A percentile compares a stretch with the other conserved stretches of the same genome.
These are phyloP conservation scores for Prunus mira DNA, from an alignment of 306 rosid genomes.

Conservation along the genomic window DNA sequence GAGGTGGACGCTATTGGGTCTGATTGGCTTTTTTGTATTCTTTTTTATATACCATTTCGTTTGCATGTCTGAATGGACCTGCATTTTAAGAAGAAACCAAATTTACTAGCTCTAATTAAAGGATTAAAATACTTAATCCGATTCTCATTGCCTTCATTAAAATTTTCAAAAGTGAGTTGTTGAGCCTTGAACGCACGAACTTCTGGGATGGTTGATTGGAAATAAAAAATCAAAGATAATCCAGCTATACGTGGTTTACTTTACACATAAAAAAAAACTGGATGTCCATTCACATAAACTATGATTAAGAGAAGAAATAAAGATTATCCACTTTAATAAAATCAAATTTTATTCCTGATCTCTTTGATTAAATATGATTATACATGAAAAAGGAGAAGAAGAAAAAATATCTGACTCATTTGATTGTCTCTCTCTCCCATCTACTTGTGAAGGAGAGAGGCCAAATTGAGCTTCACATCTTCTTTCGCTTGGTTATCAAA, in stretches of 20 bases:
- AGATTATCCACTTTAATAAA: background rate
- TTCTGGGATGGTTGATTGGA: background rate
- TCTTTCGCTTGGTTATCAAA: slow-evolving; percentile 87
- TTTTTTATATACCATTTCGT: background rate
- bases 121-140: background rate
- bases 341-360: background rate
- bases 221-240: background rate
- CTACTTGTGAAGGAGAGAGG: slow-evolving; percentile 48
- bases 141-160: background rate
- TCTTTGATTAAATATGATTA: background rate
- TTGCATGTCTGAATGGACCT: background rate
- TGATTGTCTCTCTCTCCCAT: background rate
- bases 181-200: background rate
- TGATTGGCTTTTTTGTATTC: slow-evolving; percentile 6
- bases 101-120: background rate
- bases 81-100: background rate
- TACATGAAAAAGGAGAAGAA: slow-evolving; percentile 1
- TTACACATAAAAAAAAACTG: background rate
- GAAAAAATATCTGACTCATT: slow-evolving; percentile 12
- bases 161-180: background rate
- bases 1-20: background rate
- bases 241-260: background rate
- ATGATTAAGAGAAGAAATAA: background rate
- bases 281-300: background rate
- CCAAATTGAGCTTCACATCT: slow-evolving; percentile 59